Evolutionary conservation across 805 yeast species (phyloP), one percentile per base, ranked within the genome.

Genomic region (Barnettozyma sp.): DNA sequence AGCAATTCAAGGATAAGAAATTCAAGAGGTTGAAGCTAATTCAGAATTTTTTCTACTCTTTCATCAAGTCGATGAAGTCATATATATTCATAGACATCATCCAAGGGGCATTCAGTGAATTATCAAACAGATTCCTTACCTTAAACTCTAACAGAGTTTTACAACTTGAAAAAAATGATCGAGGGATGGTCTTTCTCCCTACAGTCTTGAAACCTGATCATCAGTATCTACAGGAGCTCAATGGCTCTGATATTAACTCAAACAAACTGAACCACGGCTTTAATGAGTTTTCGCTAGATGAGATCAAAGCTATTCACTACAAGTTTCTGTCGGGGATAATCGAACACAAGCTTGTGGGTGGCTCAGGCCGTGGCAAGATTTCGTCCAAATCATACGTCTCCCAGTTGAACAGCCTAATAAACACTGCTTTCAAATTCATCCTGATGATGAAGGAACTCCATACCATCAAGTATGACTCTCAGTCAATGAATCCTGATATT

Each of bases 201-300:
- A 57, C 55, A 4, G 45, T 58, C 7, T 38, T 65, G 26, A 48
- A 46, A 29, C 68, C 70, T 5, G 43, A 44, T 7, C 20, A 30
- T 2, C 44, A 48, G 7, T 51, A 50, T 33, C 39, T 54, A 30
- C 34, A 30, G 3, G 42, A 35, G 7, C 38, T 49, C 19, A 50
- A 48, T 15, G 41, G 39, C 3, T 26, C 31, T 5, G 41, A 38
- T 9, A 17, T 22, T 4, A 17, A 36, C 5, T 45, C 36, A 13
- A 17, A 31, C 2, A 39, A n/a, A 9, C 17, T 30, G 6, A 29
- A 31, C 2, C 47, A 44, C 22, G 37, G 31, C 0, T 38, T 48
- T 35, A 55, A 56, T 28, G 62, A 59, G 13, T 59, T 59, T 30
- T 66, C 72, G 10, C 54, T 79, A 33, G 79, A 77, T 43, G 77